phyloP scores from a whole-genome alignment of 2,329 filamentous ascomycete genomes.

The Mollisiaceae sp. region DNA sequence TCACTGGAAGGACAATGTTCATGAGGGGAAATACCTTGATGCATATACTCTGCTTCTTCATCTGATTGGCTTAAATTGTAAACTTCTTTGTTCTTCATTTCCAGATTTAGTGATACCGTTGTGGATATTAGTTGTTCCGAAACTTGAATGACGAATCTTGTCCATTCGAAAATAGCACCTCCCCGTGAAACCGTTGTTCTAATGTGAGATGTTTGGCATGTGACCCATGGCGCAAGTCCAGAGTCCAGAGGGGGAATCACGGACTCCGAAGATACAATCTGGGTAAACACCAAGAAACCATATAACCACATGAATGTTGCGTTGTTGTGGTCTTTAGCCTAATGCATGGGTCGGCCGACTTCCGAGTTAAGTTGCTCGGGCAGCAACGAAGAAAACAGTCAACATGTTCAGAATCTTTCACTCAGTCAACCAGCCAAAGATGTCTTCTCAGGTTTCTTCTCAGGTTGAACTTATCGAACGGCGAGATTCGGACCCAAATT shows the following conservation, averaged over 20 bases:
- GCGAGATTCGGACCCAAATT: not conserved
- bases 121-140: too few species aligned
- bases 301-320: not conserved
- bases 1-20: too few species aligned
- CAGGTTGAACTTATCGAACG: not conserved
- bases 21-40: too few species aligned
- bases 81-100: too few species aligned
- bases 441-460: not conserved
- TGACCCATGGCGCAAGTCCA: not conserved
- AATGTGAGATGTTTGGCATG: not conserved
- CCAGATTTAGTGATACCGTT: too few species aligned
- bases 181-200: not conserved
- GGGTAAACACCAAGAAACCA: not conserved
- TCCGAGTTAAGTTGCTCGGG: not conserved
- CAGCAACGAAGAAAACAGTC: not conserved
- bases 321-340: slow-evolving; percentile 1
- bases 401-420: not conserved
- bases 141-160: too few species aligned
- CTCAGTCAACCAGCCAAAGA: not conserved
- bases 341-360: not conserved
- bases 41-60: too few species aligned
- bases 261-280: not conserved
- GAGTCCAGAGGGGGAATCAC: not conserved
- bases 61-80: too few species aligned
- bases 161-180: too few species aligned